phyloP scores from a whole-genome alignment of 73 alveolate genomes.

The Blepharisma japonicum region DNA sequence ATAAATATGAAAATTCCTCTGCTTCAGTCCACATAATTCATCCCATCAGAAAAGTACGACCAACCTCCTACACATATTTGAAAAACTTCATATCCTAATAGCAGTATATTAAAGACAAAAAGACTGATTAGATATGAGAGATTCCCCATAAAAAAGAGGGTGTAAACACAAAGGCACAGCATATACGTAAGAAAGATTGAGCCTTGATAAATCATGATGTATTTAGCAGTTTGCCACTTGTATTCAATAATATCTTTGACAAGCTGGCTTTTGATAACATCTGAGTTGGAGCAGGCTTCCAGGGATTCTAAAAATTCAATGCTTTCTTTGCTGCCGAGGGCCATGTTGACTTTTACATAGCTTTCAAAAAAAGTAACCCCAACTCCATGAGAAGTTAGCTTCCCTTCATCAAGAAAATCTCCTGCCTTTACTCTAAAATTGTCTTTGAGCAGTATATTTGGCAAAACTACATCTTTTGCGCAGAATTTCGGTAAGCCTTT shows the following conservation, averaged over 20 bases:
- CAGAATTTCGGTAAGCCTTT: constrained; percentile 18
- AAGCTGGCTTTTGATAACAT: constrained; percentile 12
- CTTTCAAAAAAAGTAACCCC: neutral
- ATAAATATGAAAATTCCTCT: constrained; percentile 7
- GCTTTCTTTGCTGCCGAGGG: neutral
- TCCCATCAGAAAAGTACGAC: neutral
- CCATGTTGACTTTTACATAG: neutral
- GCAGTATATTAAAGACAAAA: constrained; percentile 11
- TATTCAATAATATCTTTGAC: constrained; percentile 2
- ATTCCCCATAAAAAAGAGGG: neutral
- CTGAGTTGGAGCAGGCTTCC: neutral
- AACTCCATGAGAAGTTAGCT: neutral
- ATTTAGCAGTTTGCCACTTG: constrained; percentile 8
- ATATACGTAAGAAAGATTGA: neutral
- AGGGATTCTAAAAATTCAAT: constrained; percentile 24
- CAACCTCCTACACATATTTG: constrained; percentile 12
- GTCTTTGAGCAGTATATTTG: neutral
- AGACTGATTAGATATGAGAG: neutral
- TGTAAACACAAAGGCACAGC: neutral
- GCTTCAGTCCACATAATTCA: constrained; percentile 20
- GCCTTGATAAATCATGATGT: constrained; percentile 20
- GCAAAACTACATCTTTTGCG: neutral
- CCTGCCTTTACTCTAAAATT: neutral
- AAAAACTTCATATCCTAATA: neutral
- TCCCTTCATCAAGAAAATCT: neutral